Base-by-base conservation (phyloP, 1,139 yeast species). In the Blastobotrys ciferrii region DNA sequence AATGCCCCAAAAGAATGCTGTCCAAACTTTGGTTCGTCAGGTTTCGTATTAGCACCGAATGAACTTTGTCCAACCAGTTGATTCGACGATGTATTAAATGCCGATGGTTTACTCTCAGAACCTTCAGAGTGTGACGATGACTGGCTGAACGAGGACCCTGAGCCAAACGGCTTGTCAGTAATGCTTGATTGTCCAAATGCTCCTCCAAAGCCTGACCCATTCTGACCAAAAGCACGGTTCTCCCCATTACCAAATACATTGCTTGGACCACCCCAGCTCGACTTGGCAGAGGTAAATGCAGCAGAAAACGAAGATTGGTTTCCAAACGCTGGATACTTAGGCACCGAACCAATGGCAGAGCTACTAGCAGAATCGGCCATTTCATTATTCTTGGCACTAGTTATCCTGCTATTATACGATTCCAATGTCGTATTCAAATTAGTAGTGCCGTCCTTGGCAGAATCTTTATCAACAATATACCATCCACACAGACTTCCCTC, bases 401-500 rank as follows among this genome's bases (percentile, higher is more conserved):
- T 28, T 20, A 43, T 11, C n/a, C 32, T 35, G 19, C 33, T 25
- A 20, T 43, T 9, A 23, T 43, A 41, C n/a, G 38, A 42, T 20
- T 17, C 38, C 17, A 25, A 36, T 2, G 40, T 45, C 30, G 7
- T 37, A 11, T 39, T 42, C 23, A 38, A 39, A 37, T 32, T 39
- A 2, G 20, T 38, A 36, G 32, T 18, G 5, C 20, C 35, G 13
- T 37, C 44, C 32, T 39, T 32, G 15, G 30, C 35, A n/a, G 12
- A 28, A 13, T 18, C 19, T 40, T 42, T 17, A 49, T 54, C 57
- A 60, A 80, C 81, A 1, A 87, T 60, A 69, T 86, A 78, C 87
- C 92, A 85, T 2, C 78, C 73, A 42, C 79, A 65, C 28, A 87
- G 63, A 17, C 66, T 69, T 28, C 95, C 95, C 49, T 77, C 77